Percentiles rank a stretch among this genome's conserved stretches.
Conservation (phyloP, 2,329 filamentous ascomycete species). For the Mycosphaerella sp. region DNA sequence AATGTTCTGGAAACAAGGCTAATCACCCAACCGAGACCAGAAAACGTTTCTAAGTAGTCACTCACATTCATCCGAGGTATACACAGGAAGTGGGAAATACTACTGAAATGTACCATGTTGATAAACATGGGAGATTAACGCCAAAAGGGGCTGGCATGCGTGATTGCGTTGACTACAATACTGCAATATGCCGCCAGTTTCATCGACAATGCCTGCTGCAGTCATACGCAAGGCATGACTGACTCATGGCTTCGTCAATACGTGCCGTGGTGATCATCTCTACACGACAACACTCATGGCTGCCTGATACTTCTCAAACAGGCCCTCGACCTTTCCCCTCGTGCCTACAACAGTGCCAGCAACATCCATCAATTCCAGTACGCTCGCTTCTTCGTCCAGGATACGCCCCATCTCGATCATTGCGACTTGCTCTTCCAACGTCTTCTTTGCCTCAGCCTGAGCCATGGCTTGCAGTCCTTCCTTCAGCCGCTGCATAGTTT, state of each 20-base stretch:
- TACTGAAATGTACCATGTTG: too few relatives aligned
- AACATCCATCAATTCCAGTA: conserved; percentile 19
- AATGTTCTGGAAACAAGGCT: too few relatives aligned
- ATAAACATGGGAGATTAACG: too few relatives aligned
- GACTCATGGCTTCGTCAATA: not conserved
- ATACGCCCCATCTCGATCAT: conserved; percentile 74
- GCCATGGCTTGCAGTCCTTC: conserved; percentile 37
- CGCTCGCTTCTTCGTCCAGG: conserved; percentile 59
- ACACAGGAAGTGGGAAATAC: too few relatives aligned
- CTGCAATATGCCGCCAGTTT: too few relatives aligned
- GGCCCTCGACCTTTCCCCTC: conserved; percentile 36
- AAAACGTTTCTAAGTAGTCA: too few relatives aligned
- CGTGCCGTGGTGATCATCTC: conserved; percentile 27
- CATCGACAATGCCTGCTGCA: too few relatives aligned
- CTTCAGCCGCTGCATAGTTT: conserved; percentile 27
- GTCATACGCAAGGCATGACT: too few relatives aligned
- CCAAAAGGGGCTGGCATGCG: too few relatives aligned
- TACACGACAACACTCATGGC: conserved; percentile 79
- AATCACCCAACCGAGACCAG: too few relatives aligned
- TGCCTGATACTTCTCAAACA: conserved; percentile 45
- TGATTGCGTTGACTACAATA: too few relatives aligned
- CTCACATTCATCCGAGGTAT: too few relatives aligned
- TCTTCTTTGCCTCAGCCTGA: conserved; percentile 37
- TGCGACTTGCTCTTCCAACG: conserved; percentile 57
- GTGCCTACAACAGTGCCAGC: conserved; percentile 29